These are phyloP conservation scores for Phaeophleospora eucalypticola DNA, from an alignment of 2,329 filamentous ascomycete species.

Conservation along the genomic window DNA sequence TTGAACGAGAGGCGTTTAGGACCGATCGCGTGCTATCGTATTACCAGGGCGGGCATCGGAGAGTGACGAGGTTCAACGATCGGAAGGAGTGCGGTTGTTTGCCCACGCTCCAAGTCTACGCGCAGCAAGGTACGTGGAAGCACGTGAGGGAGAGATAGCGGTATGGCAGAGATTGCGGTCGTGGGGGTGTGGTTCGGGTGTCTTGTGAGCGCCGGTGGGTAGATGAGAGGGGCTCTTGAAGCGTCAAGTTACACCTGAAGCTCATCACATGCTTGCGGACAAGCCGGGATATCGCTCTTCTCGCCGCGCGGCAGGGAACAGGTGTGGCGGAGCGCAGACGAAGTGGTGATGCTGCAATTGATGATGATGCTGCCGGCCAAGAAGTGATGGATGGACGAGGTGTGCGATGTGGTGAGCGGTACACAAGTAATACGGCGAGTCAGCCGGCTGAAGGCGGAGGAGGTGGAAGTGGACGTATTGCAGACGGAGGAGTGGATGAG, in stretches of 20 bases:
- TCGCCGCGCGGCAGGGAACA: not conserved
- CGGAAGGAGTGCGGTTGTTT: not conserved
- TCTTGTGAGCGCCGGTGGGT: not conserved
- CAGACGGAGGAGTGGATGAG: no score
- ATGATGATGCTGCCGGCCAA: no score
- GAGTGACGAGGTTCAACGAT: not conserved
- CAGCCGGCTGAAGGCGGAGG: no score
- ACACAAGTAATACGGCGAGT: no score
- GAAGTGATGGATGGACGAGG: not conserved
- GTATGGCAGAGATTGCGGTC: not conserved
- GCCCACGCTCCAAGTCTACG: not conserved
- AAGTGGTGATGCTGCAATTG: not conserved
- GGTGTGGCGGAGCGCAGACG: no score
- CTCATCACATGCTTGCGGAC: not conserved
- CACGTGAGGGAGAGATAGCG: conserved; percentile 1
- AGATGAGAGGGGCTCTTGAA: not conserved
- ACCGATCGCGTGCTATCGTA: not conserved
- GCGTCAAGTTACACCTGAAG: not conserved
- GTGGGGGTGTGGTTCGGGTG: not conserved
- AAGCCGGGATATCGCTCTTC: not conserved
- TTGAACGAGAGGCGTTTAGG: not conserved
- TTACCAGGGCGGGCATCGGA: not conserved
- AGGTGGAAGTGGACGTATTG: no score
- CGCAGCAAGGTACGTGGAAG: not conserved
- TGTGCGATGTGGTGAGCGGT: no score